Evolutionary conservation across 305 asterid species (phyloP).

Genomic region (Ajuga reptans): DNA sequence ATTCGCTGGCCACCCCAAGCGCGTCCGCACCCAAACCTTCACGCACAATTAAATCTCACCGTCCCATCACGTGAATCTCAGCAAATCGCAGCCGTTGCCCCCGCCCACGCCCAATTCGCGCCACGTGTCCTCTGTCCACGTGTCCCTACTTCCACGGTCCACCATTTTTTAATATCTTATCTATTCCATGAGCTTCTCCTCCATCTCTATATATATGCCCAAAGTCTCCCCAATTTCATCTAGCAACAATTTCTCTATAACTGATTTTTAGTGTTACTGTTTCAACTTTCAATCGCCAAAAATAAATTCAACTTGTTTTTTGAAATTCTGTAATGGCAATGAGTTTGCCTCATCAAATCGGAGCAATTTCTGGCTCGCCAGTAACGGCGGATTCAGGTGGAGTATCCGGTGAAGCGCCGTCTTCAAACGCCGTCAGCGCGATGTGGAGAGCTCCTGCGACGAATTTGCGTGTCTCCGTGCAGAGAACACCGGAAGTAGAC

Average conservation of each 20-base stretch:
- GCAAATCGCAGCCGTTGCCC: slow-evolving; percentile 46
- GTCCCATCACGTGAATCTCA: slow-evolving; percentile 46
- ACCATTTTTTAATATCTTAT: slow-evolving; percentile 27
- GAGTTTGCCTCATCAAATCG: slow-evolving; percentile 75
- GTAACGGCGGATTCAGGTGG: slow-evolving; percentile 32
- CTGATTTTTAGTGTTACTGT: neutral
- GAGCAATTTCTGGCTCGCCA: slow-evolving; percentile 54
- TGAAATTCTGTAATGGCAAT: slow-evolving; percentile 47
- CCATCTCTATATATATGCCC: slow-evolving; percentile 13
- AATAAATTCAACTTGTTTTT: neutral
- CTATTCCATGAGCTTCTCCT: slow-evolving; percentile 4
- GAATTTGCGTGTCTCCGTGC: slow-evolving; percentile 44
- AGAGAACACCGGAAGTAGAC: slow-evolving; percentile 32
- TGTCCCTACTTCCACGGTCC: slow-evolving; percentile 30
- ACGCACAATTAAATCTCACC: slow-evolving; percentile 47
- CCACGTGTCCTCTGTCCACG: slow-evolving; percentile 50
- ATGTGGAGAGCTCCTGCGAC: slow-evolving; percentile 46
- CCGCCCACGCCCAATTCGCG: slow-evolving; percentile 15
- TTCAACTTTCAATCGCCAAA: neutral
- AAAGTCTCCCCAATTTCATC: neutral
- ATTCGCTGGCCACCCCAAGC: neutral
- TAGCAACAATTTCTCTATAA: slow-evolving; percentile 1
- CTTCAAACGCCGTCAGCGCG: slow-evolving; percentile 42
- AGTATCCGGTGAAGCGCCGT: slow-evolving; percentile 27
- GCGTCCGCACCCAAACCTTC: slow-evolving; percentile 23